phyloP scores from a whole-genome alignment of 106 monocot species.

The Phalaenopsis aphrodite region DNA sequence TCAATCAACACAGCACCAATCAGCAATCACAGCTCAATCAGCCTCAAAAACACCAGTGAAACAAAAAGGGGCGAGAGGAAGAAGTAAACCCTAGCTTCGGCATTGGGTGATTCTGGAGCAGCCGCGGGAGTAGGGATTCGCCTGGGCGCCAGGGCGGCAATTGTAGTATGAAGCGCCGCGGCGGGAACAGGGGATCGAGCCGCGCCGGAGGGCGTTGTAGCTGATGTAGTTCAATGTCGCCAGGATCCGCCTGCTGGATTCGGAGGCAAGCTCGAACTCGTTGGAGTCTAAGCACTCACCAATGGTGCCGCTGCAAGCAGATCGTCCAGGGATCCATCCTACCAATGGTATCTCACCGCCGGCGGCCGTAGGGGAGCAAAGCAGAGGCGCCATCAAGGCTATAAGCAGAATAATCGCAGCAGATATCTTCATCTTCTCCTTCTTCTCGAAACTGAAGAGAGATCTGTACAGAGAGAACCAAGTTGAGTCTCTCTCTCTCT shows the following conservation, averaged over 20 bases:
- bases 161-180: conserved; percentile 57
- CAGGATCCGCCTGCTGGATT: conserved; percentile 31
- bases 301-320: conserved; percentile 13
- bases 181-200: conserved; percentile 32
- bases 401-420: background rate
- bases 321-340: conserved; percentile 3
- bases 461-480: background rate
- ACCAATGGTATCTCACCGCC: background rate
- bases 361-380: background rate
- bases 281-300: conserved; percentile 12
- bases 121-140: conserved; percentile 46
- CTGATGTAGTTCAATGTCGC: conserved; percentile 34
- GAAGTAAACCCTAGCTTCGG: conserved; percentile 13
- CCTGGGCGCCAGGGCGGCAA: conserved; percentile 39
- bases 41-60: background rate
- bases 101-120: conserved; percentile 42
- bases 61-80: background rate
- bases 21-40: background rate
- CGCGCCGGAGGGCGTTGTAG: conserved; percentile 31
- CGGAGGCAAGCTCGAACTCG: conserved; percentile 32
- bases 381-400: background rate
- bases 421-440: background rate
- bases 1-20: background rate
- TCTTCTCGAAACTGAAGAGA: background rate
- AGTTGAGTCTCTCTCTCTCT: background rate